Conservation (phyloP, 2,329 filamentous ascomycete species). For the Podosphaera fusca region DNA sequence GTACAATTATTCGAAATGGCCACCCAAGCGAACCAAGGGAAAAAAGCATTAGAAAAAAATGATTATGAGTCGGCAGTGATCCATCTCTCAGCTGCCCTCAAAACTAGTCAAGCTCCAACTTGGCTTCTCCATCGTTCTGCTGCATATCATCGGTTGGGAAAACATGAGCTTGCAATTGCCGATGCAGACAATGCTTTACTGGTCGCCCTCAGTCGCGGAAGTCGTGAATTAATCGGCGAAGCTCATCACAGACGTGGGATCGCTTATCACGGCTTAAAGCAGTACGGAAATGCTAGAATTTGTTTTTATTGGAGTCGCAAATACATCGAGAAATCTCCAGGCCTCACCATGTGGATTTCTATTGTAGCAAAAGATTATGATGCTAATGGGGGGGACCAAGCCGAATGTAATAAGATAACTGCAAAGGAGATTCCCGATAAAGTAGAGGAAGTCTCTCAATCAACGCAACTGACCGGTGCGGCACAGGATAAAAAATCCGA, state of each 20-base stretch:
- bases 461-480: background rate
- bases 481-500: background rate
- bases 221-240: constrained; percentile 53
- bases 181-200: constrained; percentile 46
- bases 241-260: constrained; percentile 64
- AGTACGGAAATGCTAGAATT: constrained; percentile 52
- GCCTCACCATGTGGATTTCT: constrained; percentile 31
- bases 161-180: constrained; percentile 38
- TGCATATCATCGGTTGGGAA: constrained; percentile 43
- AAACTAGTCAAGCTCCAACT: constrained; percentile 45
- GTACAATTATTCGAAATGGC: constrained; percentile 16
- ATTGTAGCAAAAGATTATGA: constrained; percentile 30
- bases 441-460: constrained; percentile 6
- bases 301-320: constrained; percentile 37
- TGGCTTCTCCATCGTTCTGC: constrained; percentile 71
- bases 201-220: constrained; percentile 41
- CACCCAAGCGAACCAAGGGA: constrained; percentile 25
- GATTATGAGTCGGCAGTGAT: constrained; percentile 46
- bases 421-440: constrained; percentile 30
- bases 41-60: constrained; percentile 35
- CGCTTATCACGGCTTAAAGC: constrained; percentile 43
- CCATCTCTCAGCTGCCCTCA: constrained; percentile 44
- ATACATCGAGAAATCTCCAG: constrained; percentile 27
- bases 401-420: constrained; percentile 22
- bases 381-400: constrained; percentile 22